Percentiles rank a stretch among this genome's conserved stretches.
These are phyloP conservation scores for Dendrothele bispora DNA, from an alignment of 768 basidiomycete species.

Conservation along the genomic window DNA sequence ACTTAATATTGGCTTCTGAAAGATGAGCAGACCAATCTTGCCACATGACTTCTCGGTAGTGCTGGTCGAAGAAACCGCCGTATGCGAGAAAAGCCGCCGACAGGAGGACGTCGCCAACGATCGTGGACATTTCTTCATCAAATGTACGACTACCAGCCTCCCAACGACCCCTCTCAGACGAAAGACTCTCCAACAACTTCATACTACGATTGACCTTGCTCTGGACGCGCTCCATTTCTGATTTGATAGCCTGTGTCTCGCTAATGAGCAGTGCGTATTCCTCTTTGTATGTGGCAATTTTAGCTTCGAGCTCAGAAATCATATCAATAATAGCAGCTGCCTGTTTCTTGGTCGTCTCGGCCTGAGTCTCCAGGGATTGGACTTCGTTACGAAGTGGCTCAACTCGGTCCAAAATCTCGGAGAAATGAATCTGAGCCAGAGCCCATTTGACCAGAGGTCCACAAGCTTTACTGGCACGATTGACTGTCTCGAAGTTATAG, in stretches of 20 bases:
- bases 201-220: constrained; percentile 96
- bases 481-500: constrained; percentile 91
- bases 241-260: constrained; percentile 95
- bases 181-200: constrained; percentile 90
- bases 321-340: constrained; percentile 87
- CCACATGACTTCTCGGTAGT: constrained; percentile 97
- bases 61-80: constrained; percentile 97
- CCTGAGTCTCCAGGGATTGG: constrained; percentile 87
- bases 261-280: constrained; percentile 97
- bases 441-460: constrained; percentile 99
- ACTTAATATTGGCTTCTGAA: constrained; percentile 84
- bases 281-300: constrained; percentile 92
- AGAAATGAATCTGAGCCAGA: constrained; percentile 94
- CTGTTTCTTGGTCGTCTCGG: constrained; percentile 93
- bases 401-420: constrained; percentile 95
- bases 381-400: constrained; percentile 97
- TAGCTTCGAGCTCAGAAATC: constrained; percentile 88
- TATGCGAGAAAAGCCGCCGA: constrained; percentile 97
- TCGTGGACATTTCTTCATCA: constrained; percentile 97
- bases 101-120: constrained; percentile 93
- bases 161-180: constrained; percentile 94
- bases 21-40: constrained; percentile 92
- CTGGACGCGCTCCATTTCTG: constrained; percentile 97
- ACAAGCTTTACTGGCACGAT: constrained; percentile 94
- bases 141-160: constrained; percentile 93